Evolutionary conservation across 2,329 filamentous ascomycete species (phyloP).

Genomic region (Aspergillus calidoustus): DNA sequence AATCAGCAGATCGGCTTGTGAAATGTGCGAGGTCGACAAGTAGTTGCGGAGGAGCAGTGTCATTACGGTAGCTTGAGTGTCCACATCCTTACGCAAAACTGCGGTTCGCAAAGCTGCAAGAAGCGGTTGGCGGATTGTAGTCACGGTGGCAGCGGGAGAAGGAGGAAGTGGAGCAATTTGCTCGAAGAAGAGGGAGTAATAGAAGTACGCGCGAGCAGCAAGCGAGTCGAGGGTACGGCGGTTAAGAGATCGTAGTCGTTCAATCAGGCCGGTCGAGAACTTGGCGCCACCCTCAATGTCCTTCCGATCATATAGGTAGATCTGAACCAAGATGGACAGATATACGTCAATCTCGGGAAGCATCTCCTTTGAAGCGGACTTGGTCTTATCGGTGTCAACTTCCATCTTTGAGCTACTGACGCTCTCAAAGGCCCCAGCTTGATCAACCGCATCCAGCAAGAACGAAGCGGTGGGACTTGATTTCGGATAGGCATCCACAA

Average conservation of each 20-base stretch:
- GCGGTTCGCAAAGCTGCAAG: slow-evolving; percentile 89
- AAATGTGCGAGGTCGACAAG: slow-evolving; percentile 92
- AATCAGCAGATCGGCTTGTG: slow-evolving; percentile 92
- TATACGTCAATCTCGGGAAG: slow-evolving; percentile 89
- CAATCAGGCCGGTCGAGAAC: slow-evolving; percentile 82
- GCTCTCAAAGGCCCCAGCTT: slow-evolving; percentile 67
- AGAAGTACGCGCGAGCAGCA: slow-evolving; percentile 96
- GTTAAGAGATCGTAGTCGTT: slow-evolving; percentile 86
- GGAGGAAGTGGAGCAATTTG: slow-evolving; percentile 84
- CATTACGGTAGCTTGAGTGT: slow-evolving; percentile 96
- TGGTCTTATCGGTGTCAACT: slow-evolving; percentile 71
- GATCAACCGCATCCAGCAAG: slow-evolving; percentile 71
- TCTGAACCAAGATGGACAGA: slow-evolving; percentile 82
- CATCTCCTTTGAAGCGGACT: slow-evolving; percentile 68
- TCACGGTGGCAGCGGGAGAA: slow-evolving; percentile 83
- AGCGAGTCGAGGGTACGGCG: slow-evolving; percentile 92
- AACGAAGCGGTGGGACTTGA: slow-evolving; percentile 70
- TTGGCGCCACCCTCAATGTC: slow-evolving; percentile 77
- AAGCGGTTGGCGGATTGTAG: slow-evolving; percentile 82
- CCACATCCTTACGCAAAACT: slow-evolving; percentile 94
- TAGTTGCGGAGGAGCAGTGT: slow-evolving; percentile 95
- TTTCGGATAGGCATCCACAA: slow-evolving; percentile 77
- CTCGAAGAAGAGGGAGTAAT: slow-evolving; percentile 95
- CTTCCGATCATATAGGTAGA: slow-evolving; percentile 85
- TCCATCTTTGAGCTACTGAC: slow-evolving; percentile 72